Conservation (phyloP, 2,329 filamentous ascomycete species). For the Bipolaris gigantea region DNA sequence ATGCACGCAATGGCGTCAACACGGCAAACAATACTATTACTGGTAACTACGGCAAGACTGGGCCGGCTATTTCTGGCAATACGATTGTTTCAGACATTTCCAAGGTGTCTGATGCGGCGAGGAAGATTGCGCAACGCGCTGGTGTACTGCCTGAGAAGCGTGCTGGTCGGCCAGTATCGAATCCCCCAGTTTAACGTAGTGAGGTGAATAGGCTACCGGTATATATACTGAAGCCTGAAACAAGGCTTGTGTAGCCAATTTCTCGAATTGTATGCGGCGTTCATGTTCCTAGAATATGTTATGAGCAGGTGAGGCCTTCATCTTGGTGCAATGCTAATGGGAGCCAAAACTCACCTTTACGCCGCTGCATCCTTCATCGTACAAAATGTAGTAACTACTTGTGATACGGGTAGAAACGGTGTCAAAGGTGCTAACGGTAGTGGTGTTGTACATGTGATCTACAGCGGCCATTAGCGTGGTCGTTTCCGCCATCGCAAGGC, state of each 20-base stretch:
- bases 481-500: background rate
- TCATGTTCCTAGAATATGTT: background rate
- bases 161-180: constrained; percentile 13
- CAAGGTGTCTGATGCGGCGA: constrained; percentile 4
- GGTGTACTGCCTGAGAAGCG: constrained; percentile 12
- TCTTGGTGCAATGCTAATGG: background rate
- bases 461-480: background rate
- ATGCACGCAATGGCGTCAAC: constrained; percentile 17
- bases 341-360: background rate
- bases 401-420: background rate
- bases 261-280: background rate
- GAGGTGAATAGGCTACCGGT: no score
- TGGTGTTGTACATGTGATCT: background rate
- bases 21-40: constrained; percentile 17
- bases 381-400: background rate
- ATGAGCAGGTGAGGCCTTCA: background rate
- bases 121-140: constrained; percentile 8
- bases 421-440: background rate
- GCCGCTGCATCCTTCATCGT: background rate
- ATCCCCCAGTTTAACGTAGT: constrained; percentile 1
- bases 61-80: constrained; percentile 8
- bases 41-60: constrained; percentile 14
- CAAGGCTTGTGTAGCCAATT: background rate
- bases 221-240: background rate
- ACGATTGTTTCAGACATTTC: constrained; percentile 9